These are phyloP conservation scores for Populus ilicifolia DNA, from an alignment of 345 rosid species.

Conservation along the genomic window DNA sequence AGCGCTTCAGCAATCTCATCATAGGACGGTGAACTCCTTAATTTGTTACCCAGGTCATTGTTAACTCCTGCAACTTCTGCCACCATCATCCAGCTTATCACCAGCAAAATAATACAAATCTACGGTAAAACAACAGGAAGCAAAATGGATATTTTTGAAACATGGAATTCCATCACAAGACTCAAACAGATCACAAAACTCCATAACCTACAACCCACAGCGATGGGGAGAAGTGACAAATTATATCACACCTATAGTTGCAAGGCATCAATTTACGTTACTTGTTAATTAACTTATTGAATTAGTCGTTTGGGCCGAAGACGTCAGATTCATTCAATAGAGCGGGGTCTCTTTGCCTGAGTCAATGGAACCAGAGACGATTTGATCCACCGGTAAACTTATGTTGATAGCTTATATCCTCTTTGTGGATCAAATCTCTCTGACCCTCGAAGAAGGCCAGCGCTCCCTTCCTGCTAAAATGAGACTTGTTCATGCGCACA, in stretches of 20 bases:
- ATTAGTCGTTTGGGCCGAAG: no score
- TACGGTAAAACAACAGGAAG: background rate
- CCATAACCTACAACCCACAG: background rate
- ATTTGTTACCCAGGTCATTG: constrained; percentile 26
- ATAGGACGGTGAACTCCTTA: constrained; percentile 33
- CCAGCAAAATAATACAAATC: constrained; percentile 1
- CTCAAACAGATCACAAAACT: background rate
- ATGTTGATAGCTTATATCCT: constrained; percentile 58
- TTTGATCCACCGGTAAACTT: constrained; percentile 63
- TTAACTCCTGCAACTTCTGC: constrained; percentile 52
- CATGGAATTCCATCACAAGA: background rate
- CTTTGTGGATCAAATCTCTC: constrained; percentile 51
- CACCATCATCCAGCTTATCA: constrained; percentile 26
- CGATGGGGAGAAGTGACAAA: background rate
- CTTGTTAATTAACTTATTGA: background rate
- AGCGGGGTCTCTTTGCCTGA: no score
- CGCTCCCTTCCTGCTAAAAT: no score
- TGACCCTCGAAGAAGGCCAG: constrained; percentile 17
- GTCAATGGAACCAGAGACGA: no score
- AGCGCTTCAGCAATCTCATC: constrained; percentile 53
- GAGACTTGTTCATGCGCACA: no score
- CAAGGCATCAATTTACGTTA: background rate
- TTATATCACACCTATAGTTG: background rate
- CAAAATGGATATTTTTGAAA: background rate
- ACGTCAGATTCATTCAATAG: no score